These are phyloP conservation scores for Sedum album DNA, from an alignment of 164 flowering plant genomes.

Conservation along the genomic window DNA sequence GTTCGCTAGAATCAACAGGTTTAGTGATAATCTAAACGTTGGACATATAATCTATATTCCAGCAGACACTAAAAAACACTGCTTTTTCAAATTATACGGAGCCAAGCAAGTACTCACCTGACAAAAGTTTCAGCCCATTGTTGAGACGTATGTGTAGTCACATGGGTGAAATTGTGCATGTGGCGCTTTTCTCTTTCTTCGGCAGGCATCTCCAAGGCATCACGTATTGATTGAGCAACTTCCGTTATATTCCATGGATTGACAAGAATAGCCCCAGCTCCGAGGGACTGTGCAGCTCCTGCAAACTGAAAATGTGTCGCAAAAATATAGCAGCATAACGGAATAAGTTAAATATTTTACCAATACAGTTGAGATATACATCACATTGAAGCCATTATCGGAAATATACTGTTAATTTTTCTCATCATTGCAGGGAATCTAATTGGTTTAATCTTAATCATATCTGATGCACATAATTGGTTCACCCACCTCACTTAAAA, in stretches of 20 bases:
- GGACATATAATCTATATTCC: too few relatives aligned
- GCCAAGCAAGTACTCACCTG: conserved; percentile 33
- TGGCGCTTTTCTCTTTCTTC: conserved; percentile 84
- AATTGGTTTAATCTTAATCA: too few relatives aligned
- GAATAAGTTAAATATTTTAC: too few relatives aligned
- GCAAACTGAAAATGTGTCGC: conserved; percentile 58
- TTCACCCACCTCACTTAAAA: conserved; percentile 66
- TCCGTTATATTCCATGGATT: conserved; percentile 97
- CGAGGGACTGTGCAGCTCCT: conserved; percentile 96
- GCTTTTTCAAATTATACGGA: background rate
- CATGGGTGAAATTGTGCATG: conserved; percentile 64
- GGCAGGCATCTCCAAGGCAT: conserved; percentile 59
- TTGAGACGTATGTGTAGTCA: conserved; percentile 81
- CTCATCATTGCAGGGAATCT: too few relatives aligned
- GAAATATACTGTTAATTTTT: too few relatives aligned
- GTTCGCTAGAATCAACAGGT: conserved; percentile 34
- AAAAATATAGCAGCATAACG: too few relatives aligned
- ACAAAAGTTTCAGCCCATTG: conserved; percentile 97
- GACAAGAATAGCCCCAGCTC: conserved; percentile 93
- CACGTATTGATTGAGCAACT: conserved; percentile 63
- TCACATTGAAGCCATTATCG: too few relatives aligned
- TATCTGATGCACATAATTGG: too few relatives aligned
- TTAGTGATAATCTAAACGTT: background rate
- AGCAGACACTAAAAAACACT: background rate
- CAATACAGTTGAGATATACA: too few relatives aligned